Percentiles rank a stretch among this genome's conserved stretches.
Conservation (phyloP, 1,284 basidiomycete genomes). For the Coriolopsis trogii region DNA sequence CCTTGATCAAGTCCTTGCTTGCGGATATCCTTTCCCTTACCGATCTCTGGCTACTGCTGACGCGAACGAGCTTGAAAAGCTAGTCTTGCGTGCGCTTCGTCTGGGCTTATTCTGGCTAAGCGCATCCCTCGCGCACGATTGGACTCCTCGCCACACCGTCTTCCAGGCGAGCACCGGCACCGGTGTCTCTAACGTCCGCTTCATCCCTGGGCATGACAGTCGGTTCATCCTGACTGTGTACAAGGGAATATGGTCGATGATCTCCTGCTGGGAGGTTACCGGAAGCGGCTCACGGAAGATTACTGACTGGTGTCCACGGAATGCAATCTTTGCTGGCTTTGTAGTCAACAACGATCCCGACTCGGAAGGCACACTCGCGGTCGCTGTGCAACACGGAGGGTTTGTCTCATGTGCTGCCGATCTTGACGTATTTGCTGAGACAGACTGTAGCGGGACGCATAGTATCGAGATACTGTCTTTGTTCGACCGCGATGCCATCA, state of each 20-base stretch:
- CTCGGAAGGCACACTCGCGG: constrained; percentile 49
- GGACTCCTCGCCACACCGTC: constrained; percentile 18
- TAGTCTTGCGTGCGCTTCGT: constrained; percentile 44
- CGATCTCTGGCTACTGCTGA: constrained; percentile 32
- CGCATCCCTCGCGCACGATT: constrained; percentile 29
- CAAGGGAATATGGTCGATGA: constrained; percentile 57
- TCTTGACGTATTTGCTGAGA: background rate
- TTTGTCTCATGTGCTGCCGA: constrained; percentile 8
- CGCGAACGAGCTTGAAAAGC: constrained; percentile 43
- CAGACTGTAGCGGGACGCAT: constrained; percentile 12
- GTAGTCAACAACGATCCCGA: constrained; percentile 48
- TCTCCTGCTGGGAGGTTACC: constrained; percentile 59
- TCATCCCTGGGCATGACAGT: constrained; percentile 47
- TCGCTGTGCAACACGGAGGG: constrained; percentile 41
- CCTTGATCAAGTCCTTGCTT: constrained; percentile 41
- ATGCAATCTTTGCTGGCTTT: constrained; percentile 52
- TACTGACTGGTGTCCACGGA: constrained; percentile 55
- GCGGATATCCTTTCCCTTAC: constrained; percentile 51
- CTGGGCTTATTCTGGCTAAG: constrained; percentile 52
- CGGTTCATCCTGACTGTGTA: constrained; percentile 54
- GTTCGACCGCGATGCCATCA: background rate
- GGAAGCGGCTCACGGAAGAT: too few species aligned
- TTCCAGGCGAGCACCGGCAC: constrained; percentile 40
- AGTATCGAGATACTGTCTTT: constrained; percentile 29
- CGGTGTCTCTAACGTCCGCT: constrained; percentile 52